Evolutionary conservation across 1,284 basidiomycete genomes (phyloP).

Genomic region (Puccinia horiana): DNA sequence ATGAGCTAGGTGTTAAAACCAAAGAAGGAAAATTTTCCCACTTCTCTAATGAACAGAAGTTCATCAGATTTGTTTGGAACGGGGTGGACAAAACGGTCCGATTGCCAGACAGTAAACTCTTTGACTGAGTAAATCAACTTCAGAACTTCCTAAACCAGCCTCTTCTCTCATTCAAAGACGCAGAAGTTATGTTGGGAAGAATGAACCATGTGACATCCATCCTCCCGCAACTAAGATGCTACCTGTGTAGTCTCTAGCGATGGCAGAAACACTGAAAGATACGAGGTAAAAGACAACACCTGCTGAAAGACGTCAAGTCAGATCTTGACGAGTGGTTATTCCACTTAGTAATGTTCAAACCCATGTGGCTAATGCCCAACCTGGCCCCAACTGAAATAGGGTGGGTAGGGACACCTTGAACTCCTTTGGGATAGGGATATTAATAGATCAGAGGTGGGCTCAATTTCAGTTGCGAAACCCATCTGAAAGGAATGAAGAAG

Average conservation of each 20-base stretch:
- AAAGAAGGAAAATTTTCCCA: not conserved
- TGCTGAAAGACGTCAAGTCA: too few relatives aligned
- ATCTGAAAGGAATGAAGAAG: too few relatives aligned
- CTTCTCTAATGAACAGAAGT: conserved; percentile 3
- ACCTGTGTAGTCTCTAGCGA: not conserved
- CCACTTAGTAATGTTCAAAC: too few relatives aligned
- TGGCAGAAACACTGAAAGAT: too few relatives aligned
- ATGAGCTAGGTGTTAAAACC: not conserved
- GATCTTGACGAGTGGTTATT: too few relatives aligned
- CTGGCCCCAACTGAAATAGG: not conserved
- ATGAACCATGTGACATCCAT: conserved; percentile 5
- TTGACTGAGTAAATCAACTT: not conserved
- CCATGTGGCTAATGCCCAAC: too few relatives aligned
- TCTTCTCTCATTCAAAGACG: not conserved
- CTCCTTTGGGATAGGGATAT: not conserved
- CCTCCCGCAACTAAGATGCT: not conserved
- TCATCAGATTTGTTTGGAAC: conserved; percentile 18
- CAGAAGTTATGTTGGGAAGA: not conserved
- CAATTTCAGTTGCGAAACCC: too few relatives aligned
- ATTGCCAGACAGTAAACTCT: not conserved
- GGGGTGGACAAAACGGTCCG: not conserved
- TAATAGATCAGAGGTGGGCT: not conserved
- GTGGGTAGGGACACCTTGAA: not conserved
- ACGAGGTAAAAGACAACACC: too few relatives aligned
- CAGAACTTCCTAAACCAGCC: not conserved